Evolutionary conservation across 495 filamentous ascomycete species (phyloP).

Genomic region (Penicillium angulare): DNA sequence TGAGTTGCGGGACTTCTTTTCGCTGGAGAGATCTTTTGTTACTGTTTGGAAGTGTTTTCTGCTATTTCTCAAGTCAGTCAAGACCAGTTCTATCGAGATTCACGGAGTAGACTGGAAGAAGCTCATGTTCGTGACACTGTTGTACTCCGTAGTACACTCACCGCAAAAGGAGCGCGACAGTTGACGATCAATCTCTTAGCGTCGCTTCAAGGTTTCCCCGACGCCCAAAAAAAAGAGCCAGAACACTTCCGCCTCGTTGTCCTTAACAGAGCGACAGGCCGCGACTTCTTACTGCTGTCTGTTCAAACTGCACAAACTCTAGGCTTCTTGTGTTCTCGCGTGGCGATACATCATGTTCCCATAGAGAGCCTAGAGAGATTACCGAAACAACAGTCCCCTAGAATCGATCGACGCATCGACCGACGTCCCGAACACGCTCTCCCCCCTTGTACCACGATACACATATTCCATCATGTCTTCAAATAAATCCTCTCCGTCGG

Average conservation of each 20-base stretch:
- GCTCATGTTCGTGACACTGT: too few species aligned
- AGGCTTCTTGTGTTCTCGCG: neutral
- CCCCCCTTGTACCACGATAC: neutral
- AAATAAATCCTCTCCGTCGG: constrained; percentile 26
- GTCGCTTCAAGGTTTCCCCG: constrained; percentile 8
- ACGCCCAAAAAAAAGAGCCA: constrained; percentile 12
- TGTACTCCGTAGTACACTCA: too few species aligned
- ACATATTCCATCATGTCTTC: constrained; percentile 24
- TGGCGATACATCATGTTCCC: constrained; percentile 12
- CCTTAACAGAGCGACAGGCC: too few species aligned
- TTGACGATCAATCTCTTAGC: constrained; percentile 4
- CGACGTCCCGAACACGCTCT: neutral
- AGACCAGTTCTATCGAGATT: neutral
- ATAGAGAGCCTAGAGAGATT: constrained; percentile 14
- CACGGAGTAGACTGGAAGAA: neutral
- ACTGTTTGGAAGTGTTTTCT: neutral
- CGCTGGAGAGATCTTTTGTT: neutral
- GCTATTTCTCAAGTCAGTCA: neutral
- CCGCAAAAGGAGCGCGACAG: neutral
- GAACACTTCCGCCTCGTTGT: constrained; percentile 5
- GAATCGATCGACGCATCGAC: constrained; percentile 10
- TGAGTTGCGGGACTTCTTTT: neutral
- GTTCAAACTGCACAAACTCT: too few species aligned
- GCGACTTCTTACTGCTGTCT: too few species aligned
- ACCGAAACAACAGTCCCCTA: neutral